Evolutionary conservation across 148 eudicot genomes (phyloP).

Genomic region (Rhododendron ferrugineum): DNA sequence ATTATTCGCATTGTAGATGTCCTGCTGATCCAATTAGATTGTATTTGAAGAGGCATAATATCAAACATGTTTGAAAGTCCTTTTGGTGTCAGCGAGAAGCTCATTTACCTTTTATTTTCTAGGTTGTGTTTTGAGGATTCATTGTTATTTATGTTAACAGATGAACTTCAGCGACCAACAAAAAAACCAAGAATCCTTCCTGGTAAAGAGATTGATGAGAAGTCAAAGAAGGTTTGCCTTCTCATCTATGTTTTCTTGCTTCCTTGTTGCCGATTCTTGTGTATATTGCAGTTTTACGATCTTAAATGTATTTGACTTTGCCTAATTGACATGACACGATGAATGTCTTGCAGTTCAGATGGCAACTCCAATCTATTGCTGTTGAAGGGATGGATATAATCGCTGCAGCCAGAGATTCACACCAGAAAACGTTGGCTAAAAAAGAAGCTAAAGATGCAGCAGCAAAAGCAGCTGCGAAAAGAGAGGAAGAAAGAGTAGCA

Average conservation of each 20-base stretch:
- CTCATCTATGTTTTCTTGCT: constrained; percentile 2
- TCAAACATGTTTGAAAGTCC: neutral
- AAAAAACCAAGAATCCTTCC: constrained; percentile 75
- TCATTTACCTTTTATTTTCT: neutral
- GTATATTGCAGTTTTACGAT: constrained; percentile 1
- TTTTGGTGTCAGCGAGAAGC: neutral
- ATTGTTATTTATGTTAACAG: constrained; percentile 28
- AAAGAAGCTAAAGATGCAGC: constrained; percentile 62
- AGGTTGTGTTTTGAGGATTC: neutral
- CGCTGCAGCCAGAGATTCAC: constrained; percentile 25
- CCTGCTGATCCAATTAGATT: neutral
- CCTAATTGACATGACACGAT: neutral
- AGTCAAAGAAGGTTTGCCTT: constrained; percentile 63
- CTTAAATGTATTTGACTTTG: neutral
- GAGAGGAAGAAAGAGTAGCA: constrained; percentile 77
- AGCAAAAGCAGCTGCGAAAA: constrained; percentile 50
- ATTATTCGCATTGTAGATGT: neutral
- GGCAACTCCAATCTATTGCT: constrained; percentile 48
- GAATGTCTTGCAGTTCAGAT: constrained; percentile 51
- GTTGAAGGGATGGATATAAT: constrained; percentile 68
- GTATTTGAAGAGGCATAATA: neutral
- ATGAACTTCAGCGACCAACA: constrained; percentile 54
- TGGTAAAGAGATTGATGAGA: constrained; percentile 61
- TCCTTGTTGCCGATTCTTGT: neutral
- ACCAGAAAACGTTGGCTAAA: constrained; percentile 50